Base-by-base conservation (phyloP, 345 rosid species). In the Camelina laxa region DNA sequence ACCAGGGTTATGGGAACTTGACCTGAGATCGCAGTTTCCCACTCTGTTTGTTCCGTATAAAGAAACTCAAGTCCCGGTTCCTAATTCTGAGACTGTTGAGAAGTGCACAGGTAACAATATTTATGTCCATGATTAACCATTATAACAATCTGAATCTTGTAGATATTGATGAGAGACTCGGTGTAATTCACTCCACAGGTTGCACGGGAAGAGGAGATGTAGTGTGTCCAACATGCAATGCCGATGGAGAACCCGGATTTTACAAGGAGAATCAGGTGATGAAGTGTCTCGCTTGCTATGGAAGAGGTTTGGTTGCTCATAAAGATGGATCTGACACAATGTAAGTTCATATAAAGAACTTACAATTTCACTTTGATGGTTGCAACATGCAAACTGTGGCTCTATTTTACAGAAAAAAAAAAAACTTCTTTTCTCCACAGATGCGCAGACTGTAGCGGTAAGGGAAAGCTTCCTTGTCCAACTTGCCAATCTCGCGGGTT, bases 281-380 rank as follows among this genome's bases (percentile, higher is more conserved):
- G 71, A 75, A 70, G 20, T 94, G 98, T 75, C 57, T 88, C 17
- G 53, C 70, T 65, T 94, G 96, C 83, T 65, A 86, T 63, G 98
- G 97, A 60, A 89, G 97, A 84, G 98, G 99, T 77, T 86, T 95
- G 65, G 80, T 89, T 78, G 99, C 97, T 75, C 99, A 84, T 79
- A 87, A 75, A 84, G 97, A 92, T 79, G 99, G 97, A 74, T 95
- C 97, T 24, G 97, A 95, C 88, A 74, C 99, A 38, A 79, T 73
- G 97, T 92, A 77, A 83, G 84, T 73, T 66, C 61, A 67, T 75
- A 66, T 68, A 38, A 72, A 56, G 3, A 70, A 8, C 67, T 70
- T n/a, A n/a, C 41, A 53, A 70, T 71, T 19, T 48, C 21, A 38
- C 10, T 58, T 21, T 38, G 3, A 58, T 64, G 68, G 62, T 72